Conservation (phyloP, 2,329 filamentous ascomycete species). For the Paecilomyces fulvus region DNA sequence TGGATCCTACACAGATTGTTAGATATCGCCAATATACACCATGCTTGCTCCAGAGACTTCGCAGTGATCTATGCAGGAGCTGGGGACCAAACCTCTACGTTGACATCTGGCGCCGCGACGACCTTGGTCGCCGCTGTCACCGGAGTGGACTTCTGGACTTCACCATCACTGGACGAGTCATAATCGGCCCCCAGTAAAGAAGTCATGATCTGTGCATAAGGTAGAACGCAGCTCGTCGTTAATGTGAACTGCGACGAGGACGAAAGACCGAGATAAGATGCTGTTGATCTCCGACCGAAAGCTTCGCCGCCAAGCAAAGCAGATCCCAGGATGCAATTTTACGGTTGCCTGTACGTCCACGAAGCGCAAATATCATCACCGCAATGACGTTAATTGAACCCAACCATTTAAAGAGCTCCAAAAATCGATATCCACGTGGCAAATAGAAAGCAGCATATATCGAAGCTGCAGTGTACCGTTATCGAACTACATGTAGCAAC, state of each 20-base stretch:
- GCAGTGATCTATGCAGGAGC: neutral
- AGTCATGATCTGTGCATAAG: conserved; percentile 23
- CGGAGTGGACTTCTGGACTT: conserved; percentile 17
- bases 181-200: conserved; percentile 38
- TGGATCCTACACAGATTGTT: conserved; percentile 38
- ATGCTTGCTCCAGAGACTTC: neutral
- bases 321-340: conserved; percentile 17
- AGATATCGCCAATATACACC: conserved; percentile 19
- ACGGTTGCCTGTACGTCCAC: conserved; percentile 19
- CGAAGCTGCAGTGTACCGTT: no score
- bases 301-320: neutral
- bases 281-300: neutral
- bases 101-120: conserved; percentile 45
- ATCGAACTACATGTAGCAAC: neutral
- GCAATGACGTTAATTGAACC: conserved; percentile 1
- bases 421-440: conserved; percentile 1
- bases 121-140: conserved; percentile 29
- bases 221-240: neutral
- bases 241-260: neutral
- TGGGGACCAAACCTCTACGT: conserved; percentile 48
- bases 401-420: conserved; percentile 1
- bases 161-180: conserved; percentile 44
- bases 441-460: neutral
- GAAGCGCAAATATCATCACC: conserved; percentile 4
- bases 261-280: neutral